Percentiles rank a stretch among this genome's conserved stretches.
These are phyloP conservation scores for Colletotrichum musae DNA, from an alignment of 2,329 filamentous ascomycete species.

Conservation along the genomic window DNA sequence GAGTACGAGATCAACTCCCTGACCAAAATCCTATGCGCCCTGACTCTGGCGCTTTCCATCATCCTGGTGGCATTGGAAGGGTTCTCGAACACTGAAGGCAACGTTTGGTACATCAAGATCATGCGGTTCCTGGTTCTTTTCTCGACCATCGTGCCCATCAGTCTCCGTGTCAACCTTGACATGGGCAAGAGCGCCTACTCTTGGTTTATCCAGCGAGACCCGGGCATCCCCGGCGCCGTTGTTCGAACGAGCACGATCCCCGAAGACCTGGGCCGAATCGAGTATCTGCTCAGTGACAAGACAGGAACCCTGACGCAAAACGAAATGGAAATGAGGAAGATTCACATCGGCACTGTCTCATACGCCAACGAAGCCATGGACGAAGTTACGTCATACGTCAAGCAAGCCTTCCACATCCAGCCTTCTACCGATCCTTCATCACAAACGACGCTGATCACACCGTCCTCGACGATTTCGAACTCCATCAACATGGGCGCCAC, in stretches of 20 bases:
- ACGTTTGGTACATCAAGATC: constrained; percentile 94
- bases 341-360: constrained; percentile 97
- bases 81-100: constrained; percentile 76
- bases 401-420: constrained; percentile 80
- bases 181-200: constrained; percentile 98
- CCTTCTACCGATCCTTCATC: constrained; percentile 60
- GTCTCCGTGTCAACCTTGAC: constrained; percentile 94
- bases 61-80: constrained; percentile 90
- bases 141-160: constrained; percentile 99
- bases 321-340: constrained; percentile 99
- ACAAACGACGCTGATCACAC: constrained; percentile 76
- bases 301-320: constrained; percentile 99
- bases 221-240: constrained; percentile 90
- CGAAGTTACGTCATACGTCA: constrained; percentile 89
- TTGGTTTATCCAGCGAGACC: constrained; percentile 92
- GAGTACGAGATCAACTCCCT: constrained; percentile 98
- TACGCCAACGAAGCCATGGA: constrained; percentile 99
- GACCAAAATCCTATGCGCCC: constrained; percentile 93
- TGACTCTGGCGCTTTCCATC: constrained; percentile 89
- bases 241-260: constrained; percentile 98
- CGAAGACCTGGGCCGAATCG: constrained; percentile 94
- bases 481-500: constrained; percentile 76
- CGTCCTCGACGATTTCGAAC: constrained; percentile 79
- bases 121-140: constrained; percentile 98
- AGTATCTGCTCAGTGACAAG: constrained; percentile 97